These are phyloP conservation scores for Claviceps arundinis DNA, from an alignment of 2,329 filamentous ascomycete genomes.

Conservation along the genomic window DNA sequence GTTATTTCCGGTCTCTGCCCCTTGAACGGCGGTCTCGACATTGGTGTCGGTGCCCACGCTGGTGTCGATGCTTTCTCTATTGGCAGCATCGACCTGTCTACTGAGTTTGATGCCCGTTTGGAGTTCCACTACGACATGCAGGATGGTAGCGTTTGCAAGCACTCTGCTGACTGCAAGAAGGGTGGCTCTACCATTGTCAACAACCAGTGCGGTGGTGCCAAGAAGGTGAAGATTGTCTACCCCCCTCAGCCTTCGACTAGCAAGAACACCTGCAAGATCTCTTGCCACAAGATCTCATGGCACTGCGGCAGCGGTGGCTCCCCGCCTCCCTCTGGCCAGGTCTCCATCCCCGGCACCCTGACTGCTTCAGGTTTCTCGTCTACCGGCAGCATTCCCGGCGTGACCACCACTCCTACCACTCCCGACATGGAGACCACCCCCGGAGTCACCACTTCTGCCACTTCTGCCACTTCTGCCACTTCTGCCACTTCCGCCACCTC, in stretches of 20 bases:
- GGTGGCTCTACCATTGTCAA: constrained; percentile 62
- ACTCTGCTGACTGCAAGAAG: constrained; percentile 53
- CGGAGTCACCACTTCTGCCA: constrained; percentile 8
- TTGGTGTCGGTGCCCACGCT: constrained; percentile 34
- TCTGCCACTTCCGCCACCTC: no score
- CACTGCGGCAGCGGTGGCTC: constrained; percentile 40
- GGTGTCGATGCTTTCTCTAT: constrained; percentile 52
- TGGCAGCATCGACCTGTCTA: constrained; percentile 56
- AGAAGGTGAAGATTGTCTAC: constrained; percentile 59
- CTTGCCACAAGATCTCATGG: constrained; percentile 32
- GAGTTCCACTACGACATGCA: constrained; percentile 82
- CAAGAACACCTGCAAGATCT: constrained; percentile 52
- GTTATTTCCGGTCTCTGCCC: constrained; percentile 45
- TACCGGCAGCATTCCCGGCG: neutral
- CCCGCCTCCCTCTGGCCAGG: constrained; percentile 1
- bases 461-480: neutral
- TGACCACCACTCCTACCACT: neutral
- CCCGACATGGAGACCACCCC: constrained; percentile 8
- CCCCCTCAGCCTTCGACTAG: constrained; percentile 39
- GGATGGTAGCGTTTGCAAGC: constrained; percentile 71
- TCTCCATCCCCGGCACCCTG: neutral
- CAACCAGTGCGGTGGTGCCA: constrained; percentile 85
- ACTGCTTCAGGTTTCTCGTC: neutral
- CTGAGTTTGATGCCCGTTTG: constrained; percentile 63
- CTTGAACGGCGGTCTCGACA: constrained; percentile 38